Base-by-base conservation (phyloP, 768 basidiomycete genomes). In the Pholiota molesta region DNA sequence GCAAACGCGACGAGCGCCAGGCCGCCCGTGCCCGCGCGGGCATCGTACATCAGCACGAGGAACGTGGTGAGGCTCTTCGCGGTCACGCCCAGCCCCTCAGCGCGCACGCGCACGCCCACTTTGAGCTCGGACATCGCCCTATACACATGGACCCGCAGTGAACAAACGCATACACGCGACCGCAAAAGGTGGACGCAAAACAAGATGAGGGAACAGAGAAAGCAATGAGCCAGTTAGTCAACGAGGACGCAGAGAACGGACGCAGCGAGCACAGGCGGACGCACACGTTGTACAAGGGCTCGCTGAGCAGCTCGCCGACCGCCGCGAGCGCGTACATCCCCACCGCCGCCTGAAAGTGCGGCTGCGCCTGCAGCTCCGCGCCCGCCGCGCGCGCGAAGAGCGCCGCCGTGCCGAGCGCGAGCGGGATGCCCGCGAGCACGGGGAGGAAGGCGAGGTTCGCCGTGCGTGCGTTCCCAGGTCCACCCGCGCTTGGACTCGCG, bases 81-180 rank as follows among this genome's bases (percentile, higher is more conserved):
- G 10, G 89, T 84, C 8, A 97, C 89, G 19, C 90, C 95, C 2
- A 84, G 74, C 2, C 94, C 97, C 77, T 99, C 97, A 2, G 95
- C 93, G 45, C 84, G 83, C 0, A 98, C 90, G 33, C 97, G 83
- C 9, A 91, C 76, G 26, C 81, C 76, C 31, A 94, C 89, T 57
- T 83, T 80, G 21, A 90, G 79, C 62, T 90, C 83, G 52, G 81
- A 75, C 80, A 91, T 89, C 5, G 88, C 89, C 69, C 85, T 92
- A 42, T 19, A 49, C 14, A 40, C 33, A 19, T 16, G 11, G 11
- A 11, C 3, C 1, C 35, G 10, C 10, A 9, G 31, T 31, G 1
- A 31, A 31, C 9, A 9, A 7, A 31, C 6, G 3, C 6, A 29
- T 29, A 29, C 29, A 29, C 29, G 6, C 29, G 29, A 29, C 29